Base-by-base conservation (phyloP, 768 basidiomycete genomes). In the Mycena galopus region DNA sequence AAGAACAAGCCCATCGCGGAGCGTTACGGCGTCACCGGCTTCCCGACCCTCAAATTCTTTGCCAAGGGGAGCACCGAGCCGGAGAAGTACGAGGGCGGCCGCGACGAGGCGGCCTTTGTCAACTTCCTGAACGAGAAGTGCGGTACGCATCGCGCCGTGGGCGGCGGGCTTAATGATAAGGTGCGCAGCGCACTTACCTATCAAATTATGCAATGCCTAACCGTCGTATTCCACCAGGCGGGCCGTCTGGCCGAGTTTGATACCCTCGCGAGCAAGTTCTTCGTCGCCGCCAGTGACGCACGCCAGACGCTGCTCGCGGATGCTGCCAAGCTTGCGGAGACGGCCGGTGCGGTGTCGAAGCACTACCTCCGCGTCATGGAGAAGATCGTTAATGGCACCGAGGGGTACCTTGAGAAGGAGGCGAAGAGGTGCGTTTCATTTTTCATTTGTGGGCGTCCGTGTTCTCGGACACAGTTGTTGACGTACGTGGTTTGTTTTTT, bases 41-140 rank as follows among this genome's bases (percentile, higher is more conserved):
- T 91, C 90, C 98, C 98, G 0, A 99, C 97, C 23, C 90, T 99
- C 86, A 97, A 96, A 82, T 97, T 97, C 87, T 98, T 96, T 91
- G 88, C 94, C 74, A 92, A 92, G 75, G 90, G 87, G 73, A 86
- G 86, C 76, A 91, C 90, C 78, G 87, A 88, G 69, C 88, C 90
- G 14, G 84, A 91, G 59, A 84, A 82, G 32, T 99, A 98, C 81
- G 86, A 90, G 14, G 90, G 89, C 27, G 90, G 86, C 42, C 89
- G 97, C 67, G 85, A 87, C 1, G 95, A 96, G 79, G 87, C 86
- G 21, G 96, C 90, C 35, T 91, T 99, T 74, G 89, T 94, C 64
- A 80, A 82, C 12, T 97, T 88, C 86, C 85, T 99, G 72, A 97
- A 96, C 79, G 88, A 93, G 83, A 91, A 93, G 67, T 97, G 96